Conservation (phyloP, 805 yeast genomes). For the Millerago galiae region DNA sequence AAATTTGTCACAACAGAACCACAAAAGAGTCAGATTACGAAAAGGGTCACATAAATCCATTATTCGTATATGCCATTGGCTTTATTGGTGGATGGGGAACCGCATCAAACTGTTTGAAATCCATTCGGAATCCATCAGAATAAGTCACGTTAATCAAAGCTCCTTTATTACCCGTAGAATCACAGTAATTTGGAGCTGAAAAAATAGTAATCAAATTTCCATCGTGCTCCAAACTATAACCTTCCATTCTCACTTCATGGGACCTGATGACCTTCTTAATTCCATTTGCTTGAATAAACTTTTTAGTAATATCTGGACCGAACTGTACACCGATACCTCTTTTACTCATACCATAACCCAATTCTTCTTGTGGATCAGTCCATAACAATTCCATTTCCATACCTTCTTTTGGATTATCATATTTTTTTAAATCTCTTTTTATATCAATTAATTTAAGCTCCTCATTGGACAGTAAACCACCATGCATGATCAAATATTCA, state of each 20-base stretch:
- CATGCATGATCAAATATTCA: conserved; percentile 87
- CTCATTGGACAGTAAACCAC: conserved; percentile 85
- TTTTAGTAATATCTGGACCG: conserved; percentile 89
- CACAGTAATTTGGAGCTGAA: conserved; percentile 97
- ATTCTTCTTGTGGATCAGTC: conserved; percentile 86
- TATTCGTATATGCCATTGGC: conserved; percentile 86
- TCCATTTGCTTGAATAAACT: conserved; percentile 66
- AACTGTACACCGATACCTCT: conserved; percentile 95
- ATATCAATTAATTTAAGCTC: conserved; percentile 67
- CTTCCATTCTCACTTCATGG: conserved; percentile 92
- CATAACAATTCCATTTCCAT: conserved; percentile 93
- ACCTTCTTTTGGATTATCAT: conserved; percentile 88
- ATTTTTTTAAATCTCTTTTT: conserved; percentile 61
- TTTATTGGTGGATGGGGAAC: conserved; percentile 86
- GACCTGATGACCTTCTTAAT: conserved; percentile 82
- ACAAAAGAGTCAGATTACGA: not conserved
- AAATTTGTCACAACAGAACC: too few relatives aligned
- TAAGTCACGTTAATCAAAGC: conserved; percentile 73
- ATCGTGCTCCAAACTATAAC: conserved; percentile 82
- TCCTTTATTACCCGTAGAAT: conserved; percentile 83
- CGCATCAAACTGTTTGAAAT: conserved; percentile 62
- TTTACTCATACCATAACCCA: conserved; percentile 82
- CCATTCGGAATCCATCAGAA: conserved; percentile 32
- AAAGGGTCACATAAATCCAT: conserved; percentile 9
- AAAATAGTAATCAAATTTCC: conserved; percentile 89